These are phyloP conservation scores for Rachicladosporium sp. DNA, from an alignment of 2,329 filamentous ascomycete genomes.

Conservation along the genomic window DNA sequence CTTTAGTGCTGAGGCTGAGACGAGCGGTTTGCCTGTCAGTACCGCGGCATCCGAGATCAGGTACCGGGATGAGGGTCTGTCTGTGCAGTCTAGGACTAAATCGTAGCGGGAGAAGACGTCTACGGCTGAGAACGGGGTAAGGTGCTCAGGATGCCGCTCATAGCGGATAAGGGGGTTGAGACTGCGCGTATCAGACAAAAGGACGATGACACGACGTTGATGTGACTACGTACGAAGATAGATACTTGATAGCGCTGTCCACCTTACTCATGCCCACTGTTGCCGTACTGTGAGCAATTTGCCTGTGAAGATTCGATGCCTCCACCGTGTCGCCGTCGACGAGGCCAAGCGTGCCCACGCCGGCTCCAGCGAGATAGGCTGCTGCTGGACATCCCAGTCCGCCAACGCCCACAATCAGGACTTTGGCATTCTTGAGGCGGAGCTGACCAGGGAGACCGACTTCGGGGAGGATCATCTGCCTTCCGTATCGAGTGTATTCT, in stretches of 20 bases:
- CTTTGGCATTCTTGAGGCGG: conserved; percentile 52
- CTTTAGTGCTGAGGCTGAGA: conserved; percentile 80
- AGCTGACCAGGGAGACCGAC: conserved; percentile 72
- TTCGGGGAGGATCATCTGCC: conserved; percentile 79
- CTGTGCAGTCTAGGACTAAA: conserved; percentile 84
- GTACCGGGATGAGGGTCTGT: conserved; percentile 83
- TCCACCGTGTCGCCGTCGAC: conserved; percentile 85
- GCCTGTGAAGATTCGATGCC: conserved; percentile 80
- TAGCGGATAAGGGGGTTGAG: conserved; percentile 64
- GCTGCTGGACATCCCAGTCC: conserved; percentile 87
- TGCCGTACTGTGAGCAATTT: conserved; percentile 65
- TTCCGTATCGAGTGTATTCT: conserved; percentile 77
- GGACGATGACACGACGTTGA: neutral
- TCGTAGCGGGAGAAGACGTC: conserved; percentile 60
- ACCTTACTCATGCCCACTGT: conserved; percentile 69
- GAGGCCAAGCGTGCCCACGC: conserved; percentile 70
- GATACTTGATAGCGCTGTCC: conserved; percentile 47
- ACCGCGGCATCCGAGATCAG: conserved; percentile 85
- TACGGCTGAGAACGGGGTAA: conserved; percentile 57
- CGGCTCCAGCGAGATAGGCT: conserved; percentile 82
- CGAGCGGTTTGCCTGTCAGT: conserved; percentile 61
- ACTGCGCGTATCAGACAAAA: conserved; percentile 26
- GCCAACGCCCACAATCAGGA: conserved; percentile 76
- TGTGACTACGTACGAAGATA: conserved; percentile 29
- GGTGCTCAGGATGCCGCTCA: conserved; percentile 47